These are phyloP conservation scores for Sordariomycetes sp. DNA, from an alignment of 2,329 filamentous ascomycete species.

Conservation along the genomic window DNA sequence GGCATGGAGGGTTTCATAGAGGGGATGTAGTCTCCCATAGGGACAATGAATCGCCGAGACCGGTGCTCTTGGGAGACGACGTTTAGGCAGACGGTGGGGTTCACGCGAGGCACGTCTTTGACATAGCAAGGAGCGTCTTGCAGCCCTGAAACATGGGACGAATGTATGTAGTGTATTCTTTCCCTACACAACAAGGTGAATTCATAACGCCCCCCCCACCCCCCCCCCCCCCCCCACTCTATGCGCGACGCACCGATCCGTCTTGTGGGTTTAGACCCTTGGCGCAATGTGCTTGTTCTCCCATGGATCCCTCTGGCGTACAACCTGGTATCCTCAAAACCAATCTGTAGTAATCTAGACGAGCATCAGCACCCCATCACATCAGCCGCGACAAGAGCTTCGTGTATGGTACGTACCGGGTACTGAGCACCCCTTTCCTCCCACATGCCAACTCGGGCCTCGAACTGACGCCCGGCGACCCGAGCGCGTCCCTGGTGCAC, in stretches of 20 bases:
- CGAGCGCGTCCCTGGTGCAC: not conserved
- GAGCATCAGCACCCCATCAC: not conserved
- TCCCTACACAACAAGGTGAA: no score
- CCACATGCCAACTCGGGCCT: not conserved
- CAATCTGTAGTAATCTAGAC: not conserved
- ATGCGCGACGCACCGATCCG: not conserved
- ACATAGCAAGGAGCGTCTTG: no score
- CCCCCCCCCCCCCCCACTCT: no score
- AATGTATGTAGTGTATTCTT: no score
- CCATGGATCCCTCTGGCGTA: not conserved
- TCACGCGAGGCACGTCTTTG: no score
- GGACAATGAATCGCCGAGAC: no score
- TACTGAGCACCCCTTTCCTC: conserved; percentile 8
- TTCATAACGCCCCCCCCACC: no score
- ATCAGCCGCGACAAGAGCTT: not conserved
- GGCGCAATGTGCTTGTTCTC: not conserved
- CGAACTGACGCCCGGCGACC: not conserved
- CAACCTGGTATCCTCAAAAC: not conserved
- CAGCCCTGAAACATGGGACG: no score
- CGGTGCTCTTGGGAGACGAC: no score
- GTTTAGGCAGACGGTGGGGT: no score
- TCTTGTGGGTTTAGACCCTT: not conserved
- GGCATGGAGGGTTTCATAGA: no score
- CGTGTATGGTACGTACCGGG: not conserved
- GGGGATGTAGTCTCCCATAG: no score